Conservation (phyloP, 495 filamentous ascomycete species). For the Aspergillus egyptiacus region DNA sequence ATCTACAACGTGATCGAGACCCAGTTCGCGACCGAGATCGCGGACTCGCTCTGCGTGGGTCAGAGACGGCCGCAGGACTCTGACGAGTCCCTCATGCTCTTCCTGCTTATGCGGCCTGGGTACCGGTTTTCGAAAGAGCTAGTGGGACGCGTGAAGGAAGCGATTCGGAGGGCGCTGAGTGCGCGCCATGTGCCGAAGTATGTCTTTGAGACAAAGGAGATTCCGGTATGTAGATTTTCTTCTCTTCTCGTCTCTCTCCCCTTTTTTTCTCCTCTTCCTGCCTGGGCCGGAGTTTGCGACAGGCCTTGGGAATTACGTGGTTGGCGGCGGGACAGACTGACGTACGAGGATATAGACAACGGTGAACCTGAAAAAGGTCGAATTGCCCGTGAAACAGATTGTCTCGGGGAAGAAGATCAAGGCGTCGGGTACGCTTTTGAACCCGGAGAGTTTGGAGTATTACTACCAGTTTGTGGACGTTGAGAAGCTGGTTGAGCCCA, state of each 20-base stretch:
- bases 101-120: conserved; percentile 62
- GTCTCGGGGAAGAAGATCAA: conserved; percentile 69
- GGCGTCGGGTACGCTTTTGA: conserved; percentile 69
- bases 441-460: conserved; percentile 65
- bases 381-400: conserved; percentile 80
- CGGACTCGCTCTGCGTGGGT: conserved; percentile 69
- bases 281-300: not conserved
- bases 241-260: conserved; percentile 1
- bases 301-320: not conserved
- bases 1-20: conserved; percentile 70
- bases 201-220: conserved; percentile 72
- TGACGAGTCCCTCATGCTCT: conserved; percentile 72
- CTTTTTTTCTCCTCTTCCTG: not conserved
- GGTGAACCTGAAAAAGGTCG: conserved; percentile 81
- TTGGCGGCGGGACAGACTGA: too few relatives aligned
- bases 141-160: conserved; percentile 53
- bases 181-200: conserved; percentile 71
- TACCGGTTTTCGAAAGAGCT: conserved; percentile 48
- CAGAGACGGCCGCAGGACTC: conserved; percentile 60
- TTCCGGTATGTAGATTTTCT: conserved; percentile 55
- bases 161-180: conserved; percentile 58
- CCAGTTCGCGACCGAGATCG: conserved; percentile 53
- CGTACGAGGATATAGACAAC: conserved; percentile 57
- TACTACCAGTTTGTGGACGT: conserved; percentile 79
- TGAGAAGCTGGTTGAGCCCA: conserved; percentile 48